These are phyloP conservation scores for Crithidia mellificae DNA, from an alignment of 208 protist species.

Conservation along the genomic window DNA sequence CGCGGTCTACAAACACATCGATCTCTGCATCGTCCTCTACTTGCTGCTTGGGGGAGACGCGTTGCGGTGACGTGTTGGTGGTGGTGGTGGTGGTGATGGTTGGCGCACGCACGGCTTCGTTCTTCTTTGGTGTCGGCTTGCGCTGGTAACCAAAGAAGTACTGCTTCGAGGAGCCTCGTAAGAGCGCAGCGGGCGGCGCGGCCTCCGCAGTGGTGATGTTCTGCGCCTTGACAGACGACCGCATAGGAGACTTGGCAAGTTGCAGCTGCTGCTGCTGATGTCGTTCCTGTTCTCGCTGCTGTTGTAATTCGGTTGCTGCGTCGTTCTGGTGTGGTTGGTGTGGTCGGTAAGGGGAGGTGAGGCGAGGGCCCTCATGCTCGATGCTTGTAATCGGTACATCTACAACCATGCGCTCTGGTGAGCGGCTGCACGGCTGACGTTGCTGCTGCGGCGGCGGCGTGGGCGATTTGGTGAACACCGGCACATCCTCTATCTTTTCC, in stretches of 20 bases:
- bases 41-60: background rate
- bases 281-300: background rate
- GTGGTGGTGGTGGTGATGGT: too few relatives aligned
- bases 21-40: background rate
- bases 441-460: too few relatives aligned
- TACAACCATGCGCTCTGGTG: background rate
- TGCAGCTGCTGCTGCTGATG: constrained; percentile 7
- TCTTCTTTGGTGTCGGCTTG: background rate
- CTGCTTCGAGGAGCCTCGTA: constrained; percentile 2
- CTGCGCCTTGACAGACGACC: background rate
- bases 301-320: too few relatives aligned
- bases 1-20: background rate
- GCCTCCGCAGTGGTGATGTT: background rate
- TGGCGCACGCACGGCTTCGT: background rate
- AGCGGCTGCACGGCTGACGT: background rate
- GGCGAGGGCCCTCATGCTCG: background rate
- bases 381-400: background rate
- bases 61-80: background rate
- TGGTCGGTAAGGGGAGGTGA: background rate
- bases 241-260: constrained; percentile 14
- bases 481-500: too few relatives aligned
- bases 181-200: background rate
- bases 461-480: background rate
- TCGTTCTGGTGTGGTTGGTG: background rate
- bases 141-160: constrained; percentile 18